Evolutionary conservation across 83 land plant genomes (phyloP).

Genomic region (Thuja plicata): DNA sequence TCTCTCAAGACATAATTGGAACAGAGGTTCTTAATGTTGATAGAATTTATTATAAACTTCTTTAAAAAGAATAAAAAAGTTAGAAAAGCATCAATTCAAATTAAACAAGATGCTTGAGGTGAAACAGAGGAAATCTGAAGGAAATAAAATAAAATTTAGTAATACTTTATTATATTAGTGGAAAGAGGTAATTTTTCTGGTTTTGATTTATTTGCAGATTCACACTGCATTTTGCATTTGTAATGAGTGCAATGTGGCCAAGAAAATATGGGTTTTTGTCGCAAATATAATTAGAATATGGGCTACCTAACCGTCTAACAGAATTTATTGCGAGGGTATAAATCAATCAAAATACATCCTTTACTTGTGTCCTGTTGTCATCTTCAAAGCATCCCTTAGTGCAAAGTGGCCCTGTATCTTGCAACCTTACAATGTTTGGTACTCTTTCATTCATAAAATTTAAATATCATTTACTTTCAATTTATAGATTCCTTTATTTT

Average conservation of each 20-base stretch:
- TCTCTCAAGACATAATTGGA: background rate
- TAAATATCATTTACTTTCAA: too few species aligned
- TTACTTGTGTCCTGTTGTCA: background rate
- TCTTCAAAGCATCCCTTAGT: too few species aligned
- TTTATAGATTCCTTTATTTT: too few species aligned
- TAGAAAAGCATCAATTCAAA: background rate
- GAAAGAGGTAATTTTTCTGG: background rate
- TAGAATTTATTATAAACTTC: background rate
- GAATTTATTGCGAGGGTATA: background rate
- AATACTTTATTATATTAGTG: background rate
- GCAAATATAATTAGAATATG: background rate
- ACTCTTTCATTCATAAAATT: too few species aligned
- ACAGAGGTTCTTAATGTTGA: background rate
- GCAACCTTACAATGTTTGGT: too few species aligned
- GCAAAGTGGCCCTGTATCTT: too few species aligned
- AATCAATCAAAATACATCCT: background rate
- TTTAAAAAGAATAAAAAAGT: background rate
- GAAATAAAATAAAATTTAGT: too few species aligned
- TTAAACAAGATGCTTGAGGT: background rate
- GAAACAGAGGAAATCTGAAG: background rate
- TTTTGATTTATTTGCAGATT: background rate
- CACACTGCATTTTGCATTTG: background rate
- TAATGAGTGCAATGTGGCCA: background rate
- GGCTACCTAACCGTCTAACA: background rate
- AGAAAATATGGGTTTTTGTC: background rate